phyloP scores from a whole-genome alignment of 192 early-diverging fungal genomes.

The Dispira simplex region DNA sequence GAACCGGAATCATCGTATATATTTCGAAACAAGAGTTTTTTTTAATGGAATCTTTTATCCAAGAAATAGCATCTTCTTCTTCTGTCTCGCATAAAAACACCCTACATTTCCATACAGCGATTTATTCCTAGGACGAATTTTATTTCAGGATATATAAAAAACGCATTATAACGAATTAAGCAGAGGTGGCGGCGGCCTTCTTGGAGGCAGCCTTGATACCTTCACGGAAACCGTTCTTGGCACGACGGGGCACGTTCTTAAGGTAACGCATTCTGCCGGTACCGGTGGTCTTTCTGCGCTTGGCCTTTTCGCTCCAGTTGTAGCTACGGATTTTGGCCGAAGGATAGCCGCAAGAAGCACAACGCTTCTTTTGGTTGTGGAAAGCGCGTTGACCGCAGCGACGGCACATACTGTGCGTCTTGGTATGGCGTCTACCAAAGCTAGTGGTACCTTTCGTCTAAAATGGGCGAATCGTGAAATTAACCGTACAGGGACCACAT shows the following conservation, averaged over 20 bases:
- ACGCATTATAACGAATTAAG: too few species aligned
- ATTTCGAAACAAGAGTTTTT: too few species aligned
- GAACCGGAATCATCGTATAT: too few species aligned
- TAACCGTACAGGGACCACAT: too few species aligned
- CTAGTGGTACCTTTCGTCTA: conserved; percentile 97
- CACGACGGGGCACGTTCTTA: conserved; percentile 78
- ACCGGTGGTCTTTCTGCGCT: conserved; percentile 98
- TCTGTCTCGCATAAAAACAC: too few species aligned
- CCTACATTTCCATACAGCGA: too few species aligned
- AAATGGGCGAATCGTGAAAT: background rate
- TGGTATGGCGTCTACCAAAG: conserved; percentile 99
- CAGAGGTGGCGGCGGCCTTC: conserved; percentile 9
- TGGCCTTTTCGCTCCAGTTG: conserved; percentile 94
- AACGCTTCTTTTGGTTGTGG: conserved; percentile 99
- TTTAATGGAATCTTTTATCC: too few species aligned
- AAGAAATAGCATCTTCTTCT: too few species aligned
- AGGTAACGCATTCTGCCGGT: conserved; percentile 97
- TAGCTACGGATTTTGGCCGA: conserved; percentile 93
- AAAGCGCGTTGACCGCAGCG: conserved; percentile 94
- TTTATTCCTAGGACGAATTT: too few species aligned
- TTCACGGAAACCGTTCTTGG: conserved; percentile 98
- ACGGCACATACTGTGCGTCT: conserved; percentile 97
- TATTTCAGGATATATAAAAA: too few species aligned
- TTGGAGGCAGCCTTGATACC: conserved; percentile 23
- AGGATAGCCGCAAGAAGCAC: conserved; percentile 97